Evolutionary conservation across 164 flowering plant species (phyloP).

Genomic region (Aristolochia contorta): DNA sequence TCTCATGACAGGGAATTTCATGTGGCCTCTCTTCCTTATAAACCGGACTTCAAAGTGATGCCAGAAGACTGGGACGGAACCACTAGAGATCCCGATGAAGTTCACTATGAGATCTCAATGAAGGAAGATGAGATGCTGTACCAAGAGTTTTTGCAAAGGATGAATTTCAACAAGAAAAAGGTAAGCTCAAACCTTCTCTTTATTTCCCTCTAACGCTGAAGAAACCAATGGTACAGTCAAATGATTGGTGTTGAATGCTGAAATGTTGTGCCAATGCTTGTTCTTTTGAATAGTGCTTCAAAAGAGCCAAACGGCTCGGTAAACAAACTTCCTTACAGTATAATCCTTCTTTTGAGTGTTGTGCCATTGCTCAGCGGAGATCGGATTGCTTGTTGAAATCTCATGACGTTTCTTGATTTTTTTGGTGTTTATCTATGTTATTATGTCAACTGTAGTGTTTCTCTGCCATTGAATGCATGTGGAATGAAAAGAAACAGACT

Average conservation of each 20-base stretch:
- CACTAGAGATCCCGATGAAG: constrained; percentile 80
- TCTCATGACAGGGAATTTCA: constrained; percentile 92
- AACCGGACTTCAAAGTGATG: constrained; percentile 97
- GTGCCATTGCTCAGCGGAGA: neutral
- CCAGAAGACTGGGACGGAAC: constrained; percentile 99
- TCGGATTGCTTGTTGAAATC: no score
- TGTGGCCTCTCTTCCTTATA: constrained; percentile 87
- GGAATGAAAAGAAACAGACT: no score
- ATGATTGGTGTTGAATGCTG: neutral
- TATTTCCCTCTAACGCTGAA: neutral
- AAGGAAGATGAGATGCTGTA: constrained; percentile 83
- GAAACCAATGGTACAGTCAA: neutral
- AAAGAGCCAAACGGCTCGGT: no score
- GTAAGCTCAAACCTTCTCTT: constrained; percentile 21
- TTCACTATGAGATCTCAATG: constrained; percentile 83
- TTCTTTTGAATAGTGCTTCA: no score
- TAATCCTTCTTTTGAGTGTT: no score
- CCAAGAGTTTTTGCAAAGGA: constrained; percentile 67
- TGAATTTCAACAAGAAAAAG: constrained; percentile 81
- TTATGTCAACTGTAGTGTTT: no score
- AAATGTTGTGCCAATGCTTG: neutral
- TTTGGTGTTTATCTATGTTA: no score
- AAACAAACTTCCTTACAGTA: no score
- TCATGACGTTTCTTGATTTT: no score
- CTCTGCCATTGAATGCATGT: neutral